Conservation (phyloP, 192 early-diverging fungal species). For the Coemansia sp. region DNA sequence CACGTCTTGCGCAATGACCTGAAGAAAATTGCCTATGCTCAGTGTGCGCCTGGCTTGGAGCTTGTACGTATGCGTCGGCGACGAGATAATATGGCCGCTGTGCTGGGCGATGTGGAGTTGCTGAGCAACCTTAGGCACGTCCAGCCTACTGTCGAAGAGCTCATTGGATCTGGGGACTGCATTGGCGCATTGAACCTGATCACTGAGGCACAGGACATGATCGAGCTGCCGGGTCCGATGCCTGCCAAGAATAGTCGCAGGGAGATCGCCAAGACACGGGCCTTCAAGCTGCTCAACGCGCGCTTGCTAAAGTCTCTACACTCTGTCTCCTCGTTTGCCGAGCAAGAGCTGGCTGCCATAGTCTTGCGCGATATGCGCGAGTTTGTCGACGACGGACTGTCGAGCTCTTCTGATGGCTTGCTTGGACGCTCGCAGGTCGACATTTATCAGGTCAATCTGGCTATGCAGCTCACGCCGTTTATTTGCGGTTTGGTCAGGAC, state of each 20-base stretch:
- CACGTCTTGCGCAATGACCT: slow-evolving; percentile 74
- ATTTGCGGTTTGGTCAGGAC: slow-evolving; percentile 79
- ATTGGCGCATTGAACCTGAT: slow-evolving; percentile 90
- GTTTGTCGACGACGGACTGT: slow-evolving; percentile 53
- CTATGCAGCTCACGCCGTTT: slow-evolving; percentile 68
- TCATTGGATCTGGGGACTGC: slow-evolving; percentile 81
- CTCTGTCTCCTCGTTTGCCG: slow-evolving; percentile 23
- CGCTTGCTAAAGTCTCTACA: slow-evolving; percentile 23
- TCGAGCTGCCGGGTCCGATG: slow-evolving; percentile 15
- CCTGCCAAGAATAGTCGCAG: not conserved
- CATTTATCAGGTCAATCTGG: slow-evolving; percentile 54
- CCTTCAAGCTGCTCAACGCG: slow-evolving; percentile 38
- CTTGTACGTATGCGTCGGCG: slow-evolving; percentile 81
- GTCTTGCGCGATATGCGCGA: slow-evolving; percentile 55
- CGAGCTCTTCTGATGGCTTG: slow-evolving; percentile 18
- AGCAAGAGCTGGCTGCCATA: slow-evolving; percentile 50
- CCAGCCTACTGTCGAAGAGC: slow-evolving; percentile 81
- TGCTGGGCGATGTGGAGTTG: slow-evolving; percentile 72
- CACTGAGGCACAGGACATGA: slow-evolving; percentile 72
- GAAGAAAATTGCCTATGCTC: slow-evolving; percentile 61
- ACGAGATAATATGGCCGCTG: slow-evolving; percentile 67
- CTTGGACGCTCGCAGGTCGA: slow-evolving; percentile 34
- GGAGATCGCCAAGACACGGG: slow-evolving; percentile 33
- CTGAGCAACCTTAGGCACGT: slow-evolving; percentile 78
- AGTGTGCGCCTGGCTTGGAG: slow-evolving; percentile 78